phyloP scores from a whole-genome alignment of 192 early-diverging fungal species.

The Coemansia guatemalensis region DNA sequence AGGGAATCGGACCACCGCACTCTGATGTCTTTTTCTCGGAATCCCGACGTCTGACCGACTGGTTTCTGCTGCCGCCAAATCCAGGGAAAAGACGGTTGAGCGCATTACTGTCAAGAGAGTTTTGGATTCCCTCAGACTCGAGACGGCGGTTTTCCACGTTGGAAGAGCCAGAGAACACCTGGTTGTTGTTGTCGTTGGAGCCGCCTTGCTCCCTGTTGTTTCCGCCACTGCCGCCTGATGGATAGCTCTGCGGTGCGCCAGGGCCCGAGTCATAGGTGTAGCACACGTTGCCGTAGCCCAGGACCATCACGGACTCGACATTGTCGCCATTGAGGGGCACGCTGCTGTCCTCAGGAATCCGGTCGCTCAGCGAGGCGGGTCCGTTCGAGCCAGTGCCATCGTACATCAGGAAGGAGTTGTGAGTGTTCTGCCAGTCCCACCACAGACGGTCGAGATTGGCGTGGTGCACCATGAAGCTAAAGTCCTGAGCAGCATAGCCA shows the following conservation, averaged over 20 bases:
- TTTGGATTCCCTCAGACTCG: conserved; percentile 32
- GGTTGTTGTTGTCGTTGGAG: conserved; percentile 12
- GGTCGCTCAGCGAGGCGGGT: conserved; percentile 29
- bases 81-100: conserved; percentile 48
- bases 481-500: conserved; percentile 51
- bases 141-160: conserved; percentile 23
- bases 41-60: conserved; percentile 19
- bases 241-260: conserved; percentile 34
- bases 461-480: conserved; percentile 55
- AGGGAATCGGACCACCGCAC: conserved; percentile 33
- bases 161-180: conserved; percentile 30
- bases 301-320: conserved; percentile 48
- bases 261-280: conserved; percentile 47
- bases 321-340: conserved; percentile 34
- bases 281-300: conserved; percentile 52
- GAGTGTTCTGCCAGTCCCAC: conserved; percentile 55
- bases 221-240: conserved; percentile 13
- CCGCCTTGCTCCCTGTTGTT: conserved; percentile 8
- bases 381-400: conserved; percentile 37
- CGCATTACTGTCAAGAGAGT: conserved; percentile 26
- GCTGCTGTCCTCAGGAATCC: conserved; percentile 34
- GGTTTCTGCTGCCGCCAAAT: conserved; percentile 7
- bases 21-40: conserved; percentile 24
- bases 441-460: conserved; percentile 55
- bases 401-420: conserved; percentile 35